These are phyloP conservation scores for Colletotrichum abscissum DNA, from an alignment of 2,329 filamentous ascomycete genomes.

Conservation along the genomic window DNA sequence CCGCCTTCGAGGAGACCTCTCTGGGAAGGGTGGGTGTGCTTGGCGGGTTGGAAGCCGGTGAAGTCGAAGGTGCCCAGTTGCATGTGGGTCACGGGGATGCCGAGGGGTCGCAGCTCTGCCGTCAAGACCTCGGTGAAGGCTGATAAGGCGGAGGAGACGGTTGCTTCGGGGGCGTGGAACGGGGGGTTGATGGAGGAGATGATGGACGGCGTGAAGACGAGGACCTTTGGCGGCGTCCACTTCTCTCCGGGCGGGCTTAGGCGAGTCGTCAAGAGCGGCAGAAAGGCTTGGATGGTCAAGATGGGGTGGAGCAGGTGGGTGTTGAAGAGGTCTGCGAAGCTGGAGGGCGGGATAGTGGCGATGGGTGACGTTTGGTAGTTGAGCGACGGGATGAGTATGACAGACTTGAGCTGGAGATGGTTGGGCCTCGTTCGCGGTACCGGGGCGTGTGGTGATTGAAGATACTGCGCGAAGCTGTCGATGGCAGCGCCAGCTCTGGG, in stretches of 20 bases:
- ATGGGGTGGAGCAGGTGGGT: slow-evolving; percentile 92
- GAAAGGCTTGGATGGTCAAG: slow-evolving; percentile 86
- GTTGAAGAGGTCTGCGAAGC: slow-evolving; percentile 91
- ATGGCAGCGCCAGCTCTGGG: slow-evolving; percentile 75
- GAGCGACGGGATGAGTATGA: slow-evolving; percentile 85
- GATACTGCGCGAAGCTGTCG: slow-evolving; percentile 76
- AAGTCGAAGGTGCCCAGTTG: slow-evolving; percentile 94
- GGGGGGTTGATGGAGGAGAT: slow-evolving; percentile 83
- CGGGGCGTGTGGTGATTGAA: slow-evolving; percentile 80
- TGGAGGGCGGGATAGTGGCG: slow-evolving; percentile 84
- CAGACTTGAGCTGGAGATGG: slow-evolving; percentile 79
- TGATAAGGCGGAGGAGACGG: slow-evolving; percentile 86
- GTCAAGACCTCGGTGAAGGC: slow-evolving; percentile 86
- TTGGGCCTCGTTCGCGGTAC: slow-evolving; percentile 82
- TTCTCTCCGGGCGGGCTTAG: slow-evolving; percentile 64
- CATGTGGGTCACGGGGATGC: slow-evolving; percentile 85
- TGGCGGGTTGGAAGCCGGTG: slow-evolving; percentile 69
- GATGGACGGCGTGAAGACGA: slow-evolving; percentile 84
- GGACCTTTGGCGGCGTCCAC: slow-evolving; percentile 71
- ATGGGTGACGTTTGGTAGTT: slow-evolving; percentile 87
- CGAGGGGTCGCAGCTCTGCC: slow-evolving; percentile 80
- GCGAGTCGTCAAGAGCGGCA: slow-evolving; percentile 78
- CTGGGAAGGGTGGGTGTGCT: slow-evolving; percentile 49
- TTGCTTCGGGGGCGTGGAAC: slow-evolving; percentile 87
- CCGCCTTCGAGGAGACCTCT: slow-evolving; percentile 53